Base-by-base conservation (phyloP, 164 flowering plant species). In the Magnolia sinica region DNA sequence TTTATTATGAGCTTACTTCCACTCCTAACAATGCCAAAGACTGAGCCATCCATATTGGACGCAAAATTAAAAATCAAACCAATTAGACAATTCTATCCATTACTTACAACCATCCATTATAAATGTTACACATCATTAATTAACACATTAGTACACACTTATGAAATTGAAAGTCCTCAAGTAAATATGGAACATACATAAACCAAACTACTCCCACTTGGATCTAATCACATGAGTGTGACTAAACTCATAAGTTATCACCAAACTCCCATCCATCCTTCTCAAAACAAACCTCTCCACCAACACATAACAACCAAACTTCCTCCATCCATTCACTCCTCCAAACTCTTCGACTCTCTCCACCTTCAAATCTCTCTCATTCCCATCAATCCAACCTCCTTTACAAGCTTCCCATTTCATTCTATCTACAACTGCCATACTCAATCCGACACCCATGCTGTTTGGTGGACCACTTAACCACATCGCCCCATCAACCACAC, bases 251-350 rank as follows among this genome's bases (percentile, higher is more conserved):
- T 73, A 83, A 5, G 81, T 79, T 29, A 89, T 50, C 0, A 83
- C 84, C 82, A 88, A 63, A 52, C 83, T 87, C 52, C 86, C 88
- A 86, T 87, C 86, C 89, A 87, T 81, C 76, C 90, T 88, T 50
- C 68, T 88, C 77, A 87, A 66, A 22, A 78, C 88, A 79, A 87
- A 89, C 22, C 88, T 88, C 82, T 91, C 92, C 16, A 86, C 87
- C 82, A 88, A 76, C 24, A 87, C 83, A 81, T 84, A 87, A 29
- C 86, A 88, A 0, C 88, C 87, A 80, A 86, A 86, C 52, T 51
- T 85, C 70, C 45, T 83, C 92, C 89, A 87, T 7, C 55, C 77
- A 8, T 75, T 64, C 0, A 2, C 13, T 24, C 73, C 77, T 3
- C 75, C 79, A 75, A 59, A 77, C 23, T 86, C 78, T 71, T 87